Percentiles rank a stretch among this genome's conserved stretches.
Evolutionary conservation across 495 filamentous ascomycete species (phyloP).

Genomic region (Penicillium argentinense): DNA sequence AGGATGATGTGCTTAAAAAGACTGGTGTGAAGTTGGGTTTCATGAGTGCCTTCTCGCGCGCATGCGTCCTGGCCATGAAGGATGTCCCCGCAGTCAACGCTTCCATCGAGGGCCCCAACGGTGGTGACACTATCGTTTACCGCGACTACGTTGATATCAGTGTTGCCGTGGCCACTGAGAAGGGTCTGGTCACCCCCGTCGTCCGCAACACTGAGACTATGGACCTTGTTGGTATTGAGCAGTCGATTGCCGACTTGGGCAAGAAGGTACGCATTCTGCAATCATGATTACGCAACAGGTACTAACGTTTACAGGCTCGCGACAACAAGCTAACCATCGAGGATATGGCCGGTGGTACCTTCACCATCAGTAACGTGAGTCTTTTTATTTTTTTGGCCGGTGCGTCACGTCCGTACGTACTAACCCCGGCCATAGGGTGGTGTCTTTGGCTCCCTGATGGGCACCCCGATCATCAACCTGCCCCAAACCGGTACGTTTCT

Average conservation of each 20-base stretch:
- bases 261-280: conserved; percentile 68
- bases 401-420: background rate
- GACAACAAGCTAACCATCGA: conserved; percentile 98
- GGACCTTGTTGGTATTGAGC: conserved; percentile 87
- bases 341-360: conserved; percentile 98
- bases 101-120: conserved; percentile 91
- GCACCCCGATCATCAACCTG: conserved; percentile 98
- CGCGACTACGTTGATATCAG: conserved; percentile 97
- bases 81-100: conserved; percentile 96
- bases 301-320: conserved; percentile 59
- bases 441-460: conserved; percentile 83
- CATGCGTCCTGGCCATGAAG: conserved; percentile 88
- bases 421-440: conserved; percentile 55
- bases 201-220: conserved; percentile 89
- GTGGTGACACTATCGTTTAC: conserved; percentile 97
- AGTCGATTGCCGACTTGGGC: conserved; percentile 87
- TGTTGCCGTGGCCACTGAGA: conserved; percentile 96
- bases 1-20: conserved; percentile 93
- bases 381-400: background rate
- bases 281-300: background rate
- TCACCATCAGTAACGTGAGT: conserved; percentile 93
- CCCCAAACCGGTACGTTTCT: conserved; percentile 71
- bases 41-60: conserved; percentile 96
- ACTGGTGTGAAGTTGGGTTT: conserved; percentile 97
- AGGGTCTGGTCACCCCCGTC: conserved; percentile 94